Conservation (phyloP, 2,329 filamentous ascomycete genomes). For the Cyphellophora europaea region DNA sequence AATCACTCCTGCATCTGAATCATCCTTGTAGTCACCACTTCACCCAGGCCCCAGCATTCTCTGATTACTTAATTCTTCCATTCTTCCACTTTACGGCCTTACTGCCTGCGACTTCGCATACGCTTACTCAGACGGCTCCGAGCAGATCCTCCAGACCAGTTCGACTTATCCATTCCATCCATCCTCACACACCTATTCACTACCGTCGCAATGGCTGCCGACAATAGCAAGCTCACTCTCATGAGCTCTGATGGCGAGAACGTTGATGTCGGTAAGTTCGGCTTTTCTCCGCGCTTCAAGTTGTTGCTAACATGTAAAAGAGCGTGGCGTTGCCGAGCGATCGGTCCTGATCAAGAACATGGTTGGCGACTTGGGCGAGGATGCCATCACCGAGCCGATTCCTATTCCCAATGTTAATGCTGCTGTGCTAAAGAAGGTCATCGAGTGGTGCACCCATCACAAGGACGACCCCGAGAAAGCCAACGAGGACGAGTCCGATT, state of each 20-base stretch:
- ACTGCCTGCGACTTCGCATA: too few species aligned
- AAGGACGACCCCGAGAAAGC: constrained; percentile 74
- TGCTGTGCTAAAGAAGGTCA: constrained; percentile 85
- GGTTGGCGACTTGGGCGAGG: constrained; percentile 80
- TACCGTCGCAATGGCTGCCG: too few species aligned
- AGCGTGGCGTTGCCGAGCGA: constrained; percentile 77
- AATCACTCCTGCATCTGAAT: too few species aligned
- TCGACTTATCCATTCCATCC: too few species aligned
- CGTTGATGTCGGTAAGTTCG: constrained; percentile 40
- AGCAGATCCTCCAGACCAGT: too few species aligned
- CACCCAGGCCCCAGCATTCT: too few species aligned
- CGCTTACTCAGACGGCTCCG: too few species aligned
- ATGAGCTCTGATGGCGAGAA: constrained; percentile 41
- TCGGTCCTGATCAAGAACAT: constrained; percentile 97
- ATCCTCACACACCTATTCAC: too few species aligned
- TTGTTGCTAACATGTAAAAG: constrained; percentile 32
- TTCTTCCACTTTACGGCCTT: too few species aligned
- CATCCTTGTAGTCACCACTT: too few species aligned
- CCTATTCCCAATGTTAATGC: constrained; percentile 90
- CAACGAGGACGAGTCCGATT: constrained; percentile 83
- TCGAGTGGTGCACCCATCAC: constrained; percentile 98
- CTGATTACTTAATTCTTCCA: too few species aligned
- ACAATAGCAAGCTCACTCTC: constrained; percentile 36
- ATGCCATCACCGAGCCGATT: constrained; percentile 57
- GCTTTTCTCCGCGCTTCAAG: not conserved